These are phyloP conservation scores for Leishmania guyanensis DNA, from an alignment of 208 protist genomes.

Conservation along the genomic window DNA sequence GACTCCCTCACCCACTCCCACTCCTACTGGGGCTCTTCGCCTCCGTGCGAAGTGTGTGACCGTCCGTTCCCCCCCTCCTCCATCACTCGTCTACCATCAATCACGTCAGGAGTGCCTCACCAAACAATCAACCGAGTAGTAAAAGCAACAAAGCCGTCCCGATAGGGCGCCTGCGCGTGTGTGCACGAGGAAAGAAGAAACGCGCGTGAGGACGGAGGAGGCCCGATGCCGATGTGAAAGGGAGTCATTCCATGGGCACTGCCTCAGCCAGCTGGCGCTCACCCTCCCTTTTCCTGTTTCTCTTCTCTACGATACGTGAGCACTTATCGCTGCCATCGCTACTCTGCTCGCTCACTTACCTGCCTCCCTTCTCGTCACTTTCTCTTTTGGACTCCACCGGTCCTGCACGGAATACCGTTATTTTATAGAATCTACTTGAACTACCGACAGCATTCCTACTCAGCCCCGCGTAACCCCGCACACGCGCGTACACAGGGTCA, in stretches of 20 bases:
- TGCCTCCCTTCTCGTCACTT: neutral
- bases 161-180: neutral
- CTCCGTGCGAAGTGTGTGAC: neutral
- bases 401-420: neutral
- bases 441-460: neutral
- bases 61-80: neutral
- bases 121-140: no score
- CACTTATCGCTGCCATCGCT: neutral
- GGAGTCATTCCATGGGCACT: neutral
- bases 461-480: neutral
- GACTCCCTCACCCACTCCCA: no score
- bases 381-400: neutral
- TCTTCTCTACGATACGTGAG: neutral
- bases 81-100: neutral
- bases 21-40: neutral
- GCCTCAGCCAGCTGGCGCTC: neutral
- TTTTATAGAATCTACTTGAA: neutral
- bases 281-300: neutral
- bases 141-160: neutral
- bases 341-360: neutral
- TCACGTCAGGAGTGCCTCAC: no score
- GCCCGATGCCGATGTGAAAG: neutral
- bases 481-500: constrained; percentile 1
- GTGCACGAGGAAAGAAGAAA: neutral
- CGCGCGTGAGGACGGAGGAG: neutral